phyloP scores from a whole-genome alignment of 2,329 filamentous ascomycete species.

The Sclerotinia spermophila region DNA sequence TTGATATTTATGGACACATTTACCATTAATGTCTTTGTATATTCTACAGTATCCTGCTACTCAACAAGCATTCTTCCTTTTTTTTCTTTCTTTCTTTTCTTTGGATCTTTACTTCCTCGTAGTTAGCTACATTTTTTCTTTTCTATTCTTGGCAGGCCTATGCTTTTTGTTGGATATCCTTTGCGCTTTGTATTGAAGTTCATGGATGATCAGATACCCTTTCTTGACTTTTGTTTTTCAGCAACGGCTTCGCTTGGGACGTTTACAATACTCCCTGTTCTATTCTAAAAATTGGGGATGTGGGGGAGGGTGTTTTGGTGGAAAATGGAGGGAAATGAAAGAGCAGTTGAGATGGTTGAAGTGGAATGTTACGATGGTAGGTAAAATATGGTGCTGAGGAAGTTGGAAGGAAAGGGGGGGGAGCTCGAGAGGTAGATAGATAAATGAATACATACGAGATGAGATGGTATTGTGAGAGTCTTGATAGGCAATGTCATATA shows the following conservation, averaged over 20 bases:
- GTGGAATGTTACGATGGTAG: background rate
- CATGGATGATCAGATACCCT: constrained; percentile 2
- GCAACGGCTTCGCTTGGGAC: background rate
- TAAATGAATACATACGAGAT: background rate
- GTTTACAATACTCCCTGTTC: background rate
- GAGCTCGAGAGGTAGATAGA: background rate
- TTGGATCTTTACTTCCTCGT: background rate
- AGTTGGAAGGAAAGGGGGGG: background rate
- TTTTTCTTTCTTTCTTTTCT: background rate
- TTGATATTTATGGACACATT: background rate
- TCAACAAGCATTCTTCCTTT: background rate
- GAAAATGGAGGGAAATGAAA: no score
- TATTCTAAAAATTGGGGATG: background rate
- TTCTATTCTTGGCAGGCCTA: background rate
- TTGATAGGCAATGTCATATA: background rate
- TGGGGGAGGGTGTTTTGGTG: background rate
- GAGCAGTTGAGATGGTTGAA: background rate
- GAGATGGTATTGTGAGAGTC: background rate
- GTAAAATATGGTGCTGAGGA: background rate
- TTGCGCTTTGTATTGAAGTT: constrained; percentile 2
- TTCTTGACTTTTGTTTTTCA: background rate
- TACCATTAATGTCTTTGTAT: constrained; percentile 5
- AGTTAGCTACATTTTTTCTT: constrained; percentile 1
- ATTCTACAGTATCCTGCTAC: background rate
- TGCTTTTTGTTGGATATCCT: background rate